Conservation (phyloP, 2,329 filamentous ascomycete genomes). For the Aureobasidium melanogenum region DNA sequence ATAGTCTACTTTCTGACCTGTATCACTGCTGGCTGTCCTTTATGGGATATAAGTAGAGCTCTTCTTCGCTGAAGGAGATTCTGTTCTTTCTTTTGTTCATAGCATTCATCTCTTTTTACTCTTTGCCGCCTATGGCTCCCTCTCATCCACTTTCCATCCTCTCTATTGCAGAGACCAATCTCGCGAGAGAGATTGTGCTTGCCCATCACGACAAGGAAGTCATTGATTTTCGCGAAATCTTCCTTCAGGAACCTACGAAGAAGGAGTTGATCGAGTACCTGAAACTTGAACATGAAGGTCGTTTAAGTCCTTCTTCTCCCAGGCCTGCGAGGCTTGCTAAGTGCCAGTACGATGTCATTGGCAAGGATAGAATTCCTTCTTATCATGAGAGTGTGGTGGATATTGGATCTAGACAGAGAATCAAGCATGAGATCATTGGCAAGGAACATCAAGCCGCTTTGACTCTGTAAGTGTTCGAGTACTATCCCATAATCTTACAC, state of each 20-base stretch:
- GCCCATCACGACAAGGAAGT: constrained; percentile 18
- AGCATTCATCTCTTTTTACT: not conserved
- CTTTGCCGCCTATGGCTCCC: constrained; percentile 5
- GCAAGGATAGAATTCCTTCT: constrained; percentile 40
- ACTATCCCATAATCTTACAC: too few species aligned
- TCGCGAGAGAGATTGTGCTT: constrained; percentile 18
- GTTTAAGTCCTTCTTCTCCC: constrained; percentile 16
- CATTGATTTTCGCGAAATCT: constrained; percentile 22
- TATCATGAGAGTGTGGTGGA: constrained; percentile 46
- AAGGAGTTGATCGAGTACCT: constrained; percentile 24
- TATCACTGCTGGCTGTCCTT: not conserved
- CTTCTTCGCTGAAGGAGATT: not conserved
- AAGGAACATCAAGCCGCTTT: constrained; percentile 22
- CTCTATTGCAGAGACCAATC: constrained; percentile 18
- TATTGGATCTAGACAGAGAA: constrained; percentile 17
- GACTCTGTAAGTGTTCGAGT: constrained; percentile 18
- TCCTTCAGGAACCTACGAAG: constrained; percentile 27
- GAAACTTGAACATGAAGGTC: constrained; percentile 23
- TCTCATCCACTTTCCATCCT: constrained; percentile 16
- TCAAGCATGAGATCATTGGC: constrained; percentile 23
- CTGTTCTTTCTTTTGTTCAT: not conserved
- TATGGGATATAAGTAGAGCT: not conserved
- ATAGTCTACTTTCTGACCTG: not conserved
- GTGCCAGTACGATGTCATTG: constrained; percentile 49
- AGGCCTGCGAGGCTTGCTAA: constrained; percentile 38